Evolutionary conservation across 768 basidiomycete species (phyloP).

Genomic region (Thelephora ganbajun): DNA sequence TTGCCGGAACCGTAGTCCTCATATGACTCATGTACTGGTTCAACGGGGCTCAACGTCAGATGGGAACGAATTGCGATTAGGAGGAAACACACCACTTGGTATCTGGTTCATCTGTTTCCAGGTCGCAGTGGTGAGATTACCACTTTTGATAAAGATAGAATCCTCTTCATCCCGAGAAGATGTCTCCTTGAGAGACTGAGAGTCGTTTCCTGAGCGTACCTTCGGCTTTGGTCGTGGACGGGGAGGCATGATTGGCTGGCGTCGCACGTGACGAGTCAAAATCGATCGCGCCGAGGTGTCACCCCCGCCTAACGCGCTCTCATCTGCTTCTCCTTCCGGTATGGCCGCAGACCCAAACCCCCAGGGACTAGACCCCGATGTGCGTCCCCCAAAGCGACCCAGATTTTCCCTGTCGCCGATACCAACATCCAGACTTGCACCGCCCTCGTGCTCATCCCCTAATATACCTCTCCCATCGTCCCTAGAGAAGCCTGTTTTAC

Average conservation of each 20-base stretch:
- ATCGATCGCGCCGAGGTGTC: too few species aligned
- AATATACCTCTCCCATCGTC: slow-evolving; percentile 1
- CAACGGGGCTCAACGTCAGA: too few species aligned
- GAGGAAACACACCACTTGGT: too few species aligned
- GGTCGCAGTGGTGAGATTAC: slow-evolving; percentile 33
- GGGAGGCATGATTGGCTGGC: slow-evolving; percentile 8
- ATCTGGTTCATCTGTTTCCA: slow-evolving; percentile 47
- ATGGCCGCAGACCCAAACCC: too few species aligned
- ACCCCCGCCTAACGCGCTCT: too few species aligned
- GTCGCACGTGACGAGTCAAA: slow-evolving; percentile 2
- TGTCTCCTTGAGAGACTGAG: too few species aligned
- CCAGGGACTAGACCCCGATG: neutral
- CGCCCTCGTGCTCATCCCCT: neutral
- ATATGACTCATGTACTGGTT: too few species aligned
- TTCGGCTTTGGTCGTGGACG: slow-evolving; percentile 10
- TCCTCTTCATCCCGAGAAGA: slow-evolving; percentile 36
- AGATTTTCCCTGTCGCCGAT: neutral
- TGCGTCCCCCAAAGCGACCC: neutral
- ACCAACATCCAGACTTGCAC: too few species aligned
- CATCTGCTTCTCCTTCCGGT: too few species aligned
- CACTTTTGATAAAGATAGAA: slow-evolving; percentile 57
- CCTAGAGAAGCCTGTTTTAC: neutral
- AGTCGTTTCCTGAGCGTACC: slow-evolving; percentile 1
- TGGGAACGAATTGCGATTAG: too few species aligned
- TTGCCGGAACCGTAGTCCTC: too few species aligned